Percentiles rank a stretch among this genome's conserved stretches.
phyloP scores from a whole-genome alignment of 805 yeast species.

The Yarrowia yakushimensis region DNA sequence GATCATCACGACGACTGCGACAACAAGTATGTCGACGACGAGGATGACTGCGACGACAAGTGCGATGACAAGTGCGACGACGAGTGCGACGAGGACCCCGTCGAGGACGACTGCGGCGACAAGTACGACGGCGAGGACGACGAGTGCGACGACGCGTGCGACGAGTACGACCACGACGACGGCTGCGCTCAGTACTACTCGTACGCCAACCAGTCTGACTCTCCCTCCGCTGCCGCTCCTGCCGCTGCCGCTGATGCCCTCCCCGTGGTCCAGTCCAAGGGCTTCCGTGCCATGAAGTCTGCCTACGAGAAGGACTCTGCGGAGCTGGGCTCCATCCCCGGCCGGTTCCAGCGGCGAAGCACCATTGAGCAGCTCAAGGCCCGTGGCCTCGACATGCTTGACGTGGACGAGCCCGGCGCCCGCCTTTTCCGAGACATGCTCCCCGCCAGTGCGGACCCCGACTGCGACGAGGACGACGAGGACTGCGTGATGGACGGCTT shows the following conservation, averaged over 20 bases:
- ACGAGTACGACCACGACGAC: slow-evolving; percentile 4
- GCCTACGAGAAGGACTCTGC: neutral
- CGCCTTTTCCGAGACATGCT: slow-evolving; percentile 12
- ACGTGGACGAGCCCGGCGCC: neutral
- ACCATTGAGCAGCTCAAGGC: neutral
- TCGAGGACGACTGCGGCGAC: slow-evolving; percentile 14
- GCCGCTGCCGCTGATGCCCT: neutral
- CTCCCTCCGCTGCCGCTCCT: neutral
- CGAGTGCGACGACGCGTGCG: slow-evolving; percentile 16
- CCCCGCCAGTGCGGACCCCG: neutral
- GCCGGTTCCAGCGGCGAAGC: slow-evolving; percentile 10
- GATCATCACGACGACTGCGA: neutral
- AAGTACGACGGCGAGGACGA: slow-evolving; percentile 10
- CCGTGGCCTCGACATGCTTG: neutral
- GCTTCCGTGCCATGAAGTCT: neutral
- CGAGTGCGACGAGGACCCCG: slow-evolving; percentile 5
- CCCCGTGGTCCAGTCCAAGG: neutral
- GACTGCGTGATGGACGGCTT: slow-evolving; percentile 4
- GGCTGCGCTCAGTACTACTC: slow-evolving; percentile 15
- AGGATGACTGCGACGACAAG: slow-evolving; percentile 13
- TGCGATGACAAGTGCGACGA: neutral
- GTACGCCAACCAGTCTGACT: slow-evolving; percentile 2
- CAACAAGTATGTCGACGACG: slow-evolving; percentile 8
- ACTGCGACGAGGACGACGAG: slow-evolving; percentile 9
- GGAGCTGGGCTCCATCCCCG: neutral